A percentile compares a stretch with the other conserved stretches of the same genome.
Conservation (phyloP, 169 alveolate genomes). For the Eimeria acervulina region DNA sequence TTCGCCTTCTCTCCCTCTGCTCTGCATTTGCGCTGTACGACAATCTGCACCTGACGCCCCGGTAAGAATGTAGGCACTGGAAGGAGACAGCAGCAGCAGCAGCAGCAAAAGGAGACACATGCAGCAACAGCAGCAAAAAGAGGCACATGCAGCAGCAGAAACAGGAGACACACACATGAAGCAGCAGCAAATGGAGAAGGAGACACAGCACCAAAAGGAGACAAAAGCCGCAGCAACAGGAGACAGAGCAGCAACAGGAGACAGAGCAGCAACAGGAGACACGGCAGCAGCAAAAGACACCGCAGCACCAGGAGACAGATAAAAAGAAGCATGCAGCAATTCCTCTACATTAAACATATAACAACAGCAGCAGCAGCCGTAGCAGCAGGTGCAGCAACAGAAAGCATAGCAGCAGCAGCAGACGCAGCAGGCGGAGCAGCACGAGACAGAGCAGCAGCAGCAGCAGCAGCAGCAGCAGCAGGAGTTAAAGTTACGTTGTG, state of each 20-base stretch:
- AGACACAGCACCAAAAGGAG: neutral
- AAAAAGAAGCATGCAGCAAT: neutral
- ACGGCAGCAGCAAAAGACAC: neutral
- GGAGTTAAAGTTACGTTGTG: neutral
- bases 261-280: too few relatives aligned
- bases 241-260: too few relatives aligned
- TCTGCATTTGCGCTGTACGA: neutral
- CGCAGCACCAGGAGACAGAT: neutral
- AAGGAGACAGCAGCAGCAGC: neutral
- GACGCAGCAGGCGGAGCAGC: too few relatives aligned
- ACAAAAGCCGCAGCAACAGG: neutral
- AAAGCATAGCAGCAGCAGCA: too few relatives aligned
- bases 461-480: too few relatives aligned
- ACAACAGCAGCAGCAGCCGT: neutral
- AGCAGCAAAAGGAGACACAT: too few relatives aligned
- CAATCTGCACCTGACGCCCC: slow-evolving; percentile 68
- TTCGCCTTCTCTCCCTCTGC: neutral
- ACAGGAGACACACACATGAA: neutral
- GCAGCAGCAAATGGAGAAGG: too few relatives aligned
- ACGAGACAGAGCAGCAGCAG: too few relatives aligned
- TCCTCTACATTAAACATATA: neutral
- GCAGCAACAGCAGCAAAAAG: too few relatives aligned
- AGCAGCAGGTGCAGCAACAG: neutral
- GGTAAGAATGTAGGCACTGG: slow-evolving; percentile 44
- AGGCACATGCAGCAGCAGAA: too few relatives aligned